These are phyloP conservation scores for Dunaliella primolecta DNA, from an alignment of 139 green algal species.

Conservation along the genomic window DNA sequence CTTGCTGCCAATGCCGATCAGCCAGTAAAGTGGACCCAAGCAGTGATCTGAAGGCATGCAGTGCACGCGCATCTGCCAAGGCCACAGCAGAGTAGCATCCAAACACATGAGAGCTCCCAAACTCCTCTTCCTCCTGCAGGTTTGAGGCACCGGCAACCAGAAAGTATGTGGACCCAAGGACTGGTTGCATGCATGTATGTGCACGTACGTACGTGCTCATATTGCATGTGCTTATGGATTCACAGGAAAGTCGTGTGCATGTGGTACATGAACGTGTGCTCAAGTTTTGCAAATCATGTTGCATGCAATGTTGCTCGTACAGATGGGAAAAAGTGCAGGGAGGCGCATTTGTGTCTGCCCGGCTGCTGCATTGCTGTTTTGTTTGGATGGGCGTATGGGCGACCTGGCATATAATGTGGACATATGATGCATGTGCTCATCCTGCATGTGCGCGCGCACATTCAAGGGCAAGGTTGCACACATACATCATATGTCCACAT, in stretches of 20 bases:
- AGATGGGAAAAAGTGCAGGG: no score
- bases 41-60: constrained; percentile 27
- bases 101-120: constrained; percentile 17
- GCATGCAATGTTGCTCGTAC: no score
- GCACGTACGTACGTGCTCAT: not conserved
- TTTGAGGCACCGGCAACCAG: not conserved
- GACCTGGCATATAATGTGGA: no score
- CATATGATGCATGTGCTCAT: no score
- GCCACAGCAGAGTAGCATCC: constrained; percentile 44
- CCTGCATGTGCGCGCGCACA: no score
- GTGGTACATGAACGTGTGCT: no score
- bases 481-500: no score
- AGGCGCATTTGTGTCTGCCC: no score
- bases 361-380: no score
- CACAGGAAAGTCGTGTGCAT: not conserved
- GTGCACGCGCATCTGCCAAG: constrained; percentile 28
- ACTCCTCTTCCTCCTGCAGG: constrained; percentile 15
- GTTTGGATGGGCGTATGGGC: no score
- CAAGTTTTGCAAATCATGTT: no score
- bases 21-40: constrained; percentile 23
- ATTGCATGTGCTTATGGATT: not conserved
- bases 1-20: constrained; percentile 36
- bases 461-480: no score
- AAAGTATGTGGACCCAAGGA: not conserved
- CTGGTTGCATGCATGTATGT: not conserved